These are phyloP conservation scores for Colletotrichum destructivum DNA, from an alignment of 2,329 filamentous ascomycete species.

Conservation along the genomic window DNA sequence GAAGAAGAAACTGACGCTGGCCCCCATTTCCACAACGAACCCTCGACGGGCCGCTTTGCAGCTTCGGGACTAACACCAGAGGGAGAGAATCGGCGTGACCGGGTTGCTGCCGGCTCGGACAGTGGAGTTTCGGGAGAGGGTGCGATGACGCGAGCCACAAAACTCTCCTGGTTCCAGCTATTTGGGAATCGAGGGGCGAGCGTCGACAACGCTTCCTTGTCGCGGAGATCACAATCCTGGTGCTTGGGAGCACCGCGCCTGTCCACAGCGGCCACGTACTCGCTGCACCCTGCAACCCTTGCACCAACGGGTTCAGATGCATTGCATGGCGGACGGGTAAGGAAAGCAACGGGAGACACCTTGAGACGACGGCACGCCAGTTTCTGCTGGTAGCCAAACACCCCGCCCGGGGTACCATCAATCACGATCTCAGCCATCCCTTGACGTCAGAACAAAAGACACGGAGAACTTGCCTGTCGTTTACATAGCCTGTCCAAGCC, in stretches of 20 bases:
- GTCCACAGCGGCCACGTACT: constrained; percentile 39
- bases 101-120: constrained; percentile 31
- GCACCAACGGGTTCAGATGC: constrained; percentile 35
- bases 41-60: constrained; percentile 37
- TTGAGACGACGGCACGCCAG: constrained; percentile 32
- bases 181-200: constrained; percentile 38
- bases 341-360: constrained; percentile 31
- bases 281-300: constrained; percentile 31
- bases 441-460: constrained; percentile 30
- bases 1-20: constrained; percentile 20
- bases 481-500: constrained; percentile 1
- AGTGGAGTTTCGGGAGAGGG: constrained; percentile 41
- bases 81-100: constrained; percentile 6
- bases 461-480: not conserved
- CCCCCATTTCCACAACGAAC: constrained; percentile 19
- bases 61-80: constrained; percentile 29
- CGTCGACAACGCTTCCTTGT: constrained; percentile 41
- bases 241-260: constrained; percentile 35
- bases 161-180: constrained; percentile 43
- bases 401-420: not conserved
- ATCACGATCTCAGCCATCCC: not conserved
- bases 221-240: constrained; percentile 32
- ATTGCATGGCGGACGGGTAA: constrained; percentile 31
- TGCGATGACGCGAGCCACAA: constrained; percentile 44
- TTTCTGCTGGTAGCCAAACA: constrained; percentile 12